Percentiles rank a stretch among this genome's conserved stretches.
phyloP scores from a whole-genome alignment of 192 early-diverging fungal species.

The Paraglomus brasilianum region DNA sequence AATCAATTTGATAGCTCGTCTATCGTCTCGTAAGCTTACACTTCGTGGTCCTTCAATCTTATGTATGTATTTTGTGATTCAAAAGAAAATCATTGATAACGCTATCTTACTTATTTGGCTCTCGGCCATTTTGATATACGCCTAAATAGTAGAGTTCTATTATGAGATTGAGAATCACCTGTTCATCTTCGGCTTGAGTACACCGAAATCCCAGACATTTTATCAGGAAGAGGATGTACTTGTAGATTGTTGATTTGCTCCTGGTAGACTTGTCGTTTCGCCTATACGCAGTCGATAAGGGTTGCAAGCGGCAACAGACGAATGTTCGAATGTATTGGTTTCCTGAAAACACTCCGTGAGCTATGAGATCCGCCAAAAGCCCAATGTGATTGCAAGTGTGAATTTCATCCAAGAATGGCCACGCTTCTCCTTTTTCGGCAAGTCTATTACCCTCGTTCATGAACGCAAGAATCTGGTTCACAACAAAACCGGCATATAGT shows the following conservation, averaged over 20 bases:
- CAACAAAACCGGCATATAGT: constrained; percentile 20
- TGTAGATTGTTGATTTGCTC: constrained; percentile 27
- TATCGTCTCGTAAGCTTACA: constrained; percentile 29
- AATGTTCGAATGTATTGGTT: constrained; percentile 27
- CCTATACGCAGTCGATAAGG: constrained; percentile 23
- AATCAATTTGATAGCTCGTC: constrained; percentile 19
- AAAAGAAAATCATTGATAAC: constrained; percentile 12
- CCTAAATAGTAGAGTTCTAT: no score
- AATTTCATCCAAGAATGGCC: constrained; percentile 28
- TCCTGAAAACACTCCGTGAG: constrained; percentile 7
- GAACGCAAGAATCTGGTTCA: constrained; percentile 10
- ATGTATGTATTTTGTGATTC: constrained; percentile 25
- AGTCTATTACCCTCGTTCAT: background rate
- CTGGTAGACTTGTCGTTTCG: background rate
- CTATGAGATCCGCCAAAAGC: constrained; percentile 24
- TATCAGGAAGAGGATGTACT: constrained; percentile 24
- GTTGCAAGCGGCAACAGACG: constrained; percentile 27
- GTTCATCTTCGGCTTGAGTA: constrained; percentile 22
- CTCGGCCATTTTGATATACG: constrained; percentile 7
- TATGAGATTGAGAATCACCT: background rate
- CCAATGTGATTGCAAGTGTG: constrained; percentile 29
- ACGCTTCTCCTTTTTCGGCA: background rate
- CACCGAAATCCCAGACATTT: constrained; percentile 29
- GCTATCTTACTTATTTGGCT: background rate
- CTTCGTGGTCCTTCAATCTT: constrained; percentile 24